Percentiles rank a stretch among this genome's conserved stretches.
phyloP scores from a whole-genome alignment of 768 basidiomycete genomes.

The Lactifluus echinatus region DNA sequence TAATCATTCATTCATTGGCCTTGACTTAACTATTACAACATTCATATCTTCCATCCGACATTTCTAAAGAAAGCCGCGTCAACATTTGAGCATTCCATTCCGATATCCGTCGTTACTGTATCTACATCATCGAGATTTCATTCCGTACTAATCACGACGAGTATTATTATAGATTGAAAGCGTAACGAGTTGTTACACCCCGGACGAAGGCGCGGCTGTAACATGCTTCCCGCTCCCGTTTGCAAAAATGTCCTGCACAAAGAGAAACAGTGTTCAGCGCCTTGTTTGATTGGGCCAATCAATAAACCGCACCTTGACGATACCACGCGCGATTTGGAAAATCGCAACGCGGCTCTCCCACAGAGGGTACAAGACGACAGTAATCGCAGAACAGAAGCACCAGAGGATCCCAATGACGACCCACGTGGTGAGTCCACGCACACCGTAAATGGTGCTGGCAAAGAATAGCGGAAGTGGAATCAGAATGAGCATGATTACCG shows the following conservation, averaged over 20 bases:
- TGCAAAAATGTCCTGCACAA: constrained; percentile 33
- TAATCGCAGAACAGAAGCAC: constrained; percentile 67
- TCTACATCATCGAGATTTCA: neutral
- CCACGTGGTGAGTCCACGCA: constrained; percentile 66
- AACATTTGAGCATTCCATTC: neutral
- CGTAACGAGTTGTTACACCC: neutral
- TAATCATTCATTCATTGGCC: no score
- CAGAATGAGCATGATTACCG: constrained; percentile 55
- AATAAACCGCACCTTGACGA: constrained; percentile 46
- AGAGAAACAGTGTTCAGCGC: neutral
- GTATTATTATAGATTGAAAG: neutral
- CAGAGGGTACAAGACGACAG: constrained; percentile 78
- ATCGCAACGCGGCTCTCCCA: constrained; percentile 75
- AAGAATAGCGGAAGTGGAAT: constrained; percentile 87
- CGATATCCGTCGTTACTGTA: neutral
- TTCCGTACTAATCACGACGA: neutral
- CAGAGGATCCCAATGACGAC: constrained; percentile 75
- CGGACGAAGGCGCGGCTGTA: constrained; percentile 8
- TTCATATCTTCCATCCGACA: no score
- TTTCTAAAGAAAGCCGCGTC: no score
- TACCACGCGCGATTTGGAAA: constrained; percentile 45
- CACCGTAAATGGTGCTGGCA: constrained; percentile 60
- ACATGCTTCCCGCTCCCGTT: constrained; percentile 36
- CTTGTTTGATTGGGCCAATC: neutral
- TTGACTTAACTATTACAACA: no score